phyloP scores from a whole-genome alignment of 345 rosid genomes.

The Brassica carinata region DNA sequence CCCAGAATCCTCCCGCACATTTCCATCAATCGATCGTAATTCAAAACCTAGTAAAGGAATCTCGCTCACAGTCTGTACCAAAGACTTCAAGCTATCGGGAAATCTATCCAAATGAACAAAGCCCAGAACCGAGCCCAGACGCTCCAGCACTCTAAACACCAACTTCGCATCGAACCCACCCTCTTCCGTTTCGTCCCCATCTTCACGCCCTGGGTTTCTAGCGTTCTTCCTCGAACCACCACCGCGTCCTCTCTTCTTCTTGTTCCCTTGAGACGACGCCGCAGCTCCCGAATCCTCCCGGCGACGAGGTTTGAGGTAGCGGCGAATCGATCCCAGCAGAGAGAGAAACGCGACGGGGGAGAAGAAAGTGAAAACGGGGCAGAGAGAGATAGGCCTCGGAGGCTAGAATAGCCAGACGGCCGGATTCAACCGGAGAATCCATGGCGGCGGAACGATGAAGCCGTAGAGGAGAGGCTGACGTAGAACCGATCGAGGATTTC shows the following conservation, averaged over 20 bases:
- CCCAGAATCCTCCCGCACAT: constrained; percentile 58
- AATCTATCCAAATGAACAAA: constrained; percentile 78
- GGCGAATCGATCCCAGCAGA: constrained; percentile 71
- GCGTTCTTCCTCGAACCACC: constrained; percentile 16
- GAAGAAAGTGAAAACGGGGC: constrained; percentile 79
- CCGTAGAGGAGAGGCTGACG: constrained; percentile 51
- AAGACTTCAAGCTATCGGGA: constrained; percentile 73
- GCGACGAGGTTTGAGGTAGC: constrained; percentile 53
- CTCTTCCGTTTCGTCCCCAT: constrained; percentile 40
- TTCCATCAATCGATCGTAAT: constrained; percentile 47
- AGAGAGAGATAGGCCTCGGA: constrained; percentile 64
- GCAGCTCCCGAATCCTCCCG: constrained; percentile 3
- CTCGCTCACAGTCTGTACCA: constrained; percentile 70
- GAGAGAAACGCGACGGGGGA: constrained; percentile 73
- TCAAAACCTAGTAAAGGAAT: constrained; percentile 46
- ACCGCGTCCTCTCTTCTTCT: constrained; percentile 41
- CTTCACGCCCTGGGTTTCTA: constrained; percentile 26
- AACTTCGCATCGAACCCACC: constrained; percentile 46
- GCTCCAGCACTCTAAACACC: constrained; percentile 50
- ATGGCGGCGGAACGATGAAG: constrained; percentile 65
- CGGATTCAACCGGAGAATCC: constrained; percentile 52
- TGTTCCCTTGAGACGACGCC: constrained; percentile 26
- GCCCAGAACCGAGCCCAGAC: constrained; percentile 54
- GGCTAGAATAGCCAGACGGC: constrained; percentile 51
- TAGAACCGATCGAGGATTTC: constrained; percentile 52